Percentiles rank a stretch among this genome's conserved stretches.
Conservation (phyloP, 2,329 filamentous ascomycete species). For the Pseudopyricularia javanii region DNA sequence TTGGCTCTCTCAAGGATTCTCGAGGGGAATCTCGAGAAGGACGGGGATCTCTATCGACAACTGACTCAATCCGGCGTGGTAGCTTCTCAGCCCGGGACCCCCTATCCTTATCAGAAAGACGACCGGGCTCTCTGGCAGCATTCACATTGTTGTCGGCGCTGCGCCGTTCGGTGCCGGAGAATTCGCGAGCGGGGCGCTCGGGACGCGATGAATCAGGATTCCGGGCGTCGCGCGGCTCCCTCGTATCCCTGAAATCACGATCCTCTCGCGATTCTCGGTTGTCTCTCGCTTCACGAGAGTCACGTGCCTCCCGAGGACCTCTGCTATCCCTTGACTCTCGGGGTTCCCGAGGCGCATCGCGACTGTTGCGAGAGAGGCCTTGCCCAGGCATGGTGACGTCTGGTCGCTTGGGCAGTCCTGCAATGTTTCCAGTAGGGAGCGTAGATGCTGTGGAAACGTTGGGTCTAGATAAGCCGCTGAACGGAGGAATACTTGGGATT, state of each 20-base stretch:
- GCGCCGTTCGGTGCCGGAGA: constrained; percentile 26
- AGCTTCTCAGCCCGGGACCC: constrained; percentile 13
- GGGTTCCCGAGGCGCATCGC: constrained; percentile 8
- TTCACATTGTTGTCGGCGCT: constrained; percentile 17
- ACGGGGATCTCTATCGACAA: constrained; percentile 17
- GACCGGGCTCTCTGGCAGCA: constrained; percentile 19
- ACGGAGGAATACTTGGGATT: constrained; percentile 4
- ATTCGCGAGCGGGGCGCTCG: constrained; percentile 25
- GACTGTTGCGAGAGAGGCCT: constrained; percentile 12
- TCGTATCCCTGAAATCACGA: constrained; percentile 24
- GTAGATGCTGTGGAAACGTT: constrained; percentile 22
- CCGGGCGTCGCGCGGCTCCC: constrained; percentile 15
- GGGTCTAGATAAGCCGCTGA: constrained; percentile 9
- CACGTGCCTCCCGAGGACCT: constrained; percentile 22
- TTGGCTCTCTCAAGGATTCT: background rate
- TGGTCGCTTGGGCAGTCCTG: constrained; percentile 16
- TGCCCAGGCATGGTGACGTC: constrained; percentile 11
- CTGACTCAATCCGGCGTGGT: background rate
- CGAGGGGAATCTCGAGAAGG: constrained; percentile 24
- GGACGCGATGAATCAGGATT: constrained; percentile 27
- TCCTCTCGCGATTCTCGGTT: constrained; percentile 13
- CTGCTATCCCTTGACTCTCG: constrained; percentile 16
- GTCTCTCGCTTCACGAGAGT: constrained; percentile 26
- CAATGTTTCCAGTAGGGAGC: constrained; percentile 10
- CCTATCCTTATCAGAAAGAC: constrained; percentile 26